A percentile compares a stretch with the other conserved stretches of the same genome.
Evolutionary conservation across 495 filamentous ascomycete species (phyloP).

Genomic region (Penicillium ucsense): DNA sequence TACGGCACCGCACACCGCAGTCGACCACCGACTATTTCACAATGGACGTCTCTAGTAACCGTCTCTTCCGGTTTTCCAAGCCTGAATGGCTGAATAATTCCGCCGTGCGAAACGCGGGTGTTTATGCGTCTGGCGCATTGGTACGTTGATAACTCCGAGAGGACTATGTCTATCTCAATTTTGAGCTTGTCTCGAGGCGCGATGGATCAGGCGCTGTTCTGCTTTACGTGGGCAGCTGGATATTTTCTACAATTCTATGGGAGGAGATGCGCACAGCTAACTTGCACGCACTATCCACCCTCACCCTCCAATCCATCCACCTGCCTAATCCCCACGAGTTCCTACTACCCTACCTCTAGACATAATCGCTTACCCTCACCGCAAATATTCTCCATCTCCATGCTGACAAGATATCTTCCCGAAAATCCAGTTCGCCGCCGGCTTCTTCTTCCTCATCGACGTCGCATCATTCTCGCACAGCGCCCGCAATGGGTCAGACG

Average conservation of each 20-base stretch:
- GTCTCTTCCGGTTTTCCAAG: constrained; percentile 69
- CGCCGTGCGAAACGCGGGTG: constrained; percentile 69
- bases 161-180: neutral
- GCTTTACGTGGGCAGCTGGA: too few relatives aligned
- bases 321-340: neutral
- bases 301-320: neutral
- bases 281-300: neutral
- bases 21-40: constrained; percentile 24
- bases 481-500: constrained; percentile 60
- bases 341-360: neutral
- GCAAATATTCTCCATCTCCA: neutral
- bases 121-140: constrained; percentile 78
- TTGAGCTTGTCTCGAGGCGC: too few relatives aligned
- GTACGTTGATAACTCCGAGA: constrained; percentile 39
- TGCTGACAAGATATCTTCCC: constrained; percentile 7
- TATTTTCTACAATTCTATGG: too few relatives aligned
- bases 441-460: constrained; percentile 95
- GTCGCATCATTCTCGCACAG: constrained; percentile 80
- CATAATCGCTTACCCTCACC: too few relatives aligned
- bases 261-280: too few relatives aligned
- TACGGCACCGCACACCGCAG: too few relatives aligned
- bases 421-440: constrained; percentile 72
- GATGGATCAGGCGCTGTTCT: too few relatives aligned
- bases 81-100: constrained; percentile 87
- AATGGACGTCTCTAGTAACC: constrained; percentile 47